Conservation (phyloP, 1,284 basidiomycete species). For the Microbotryum scabiosae region DNA sequence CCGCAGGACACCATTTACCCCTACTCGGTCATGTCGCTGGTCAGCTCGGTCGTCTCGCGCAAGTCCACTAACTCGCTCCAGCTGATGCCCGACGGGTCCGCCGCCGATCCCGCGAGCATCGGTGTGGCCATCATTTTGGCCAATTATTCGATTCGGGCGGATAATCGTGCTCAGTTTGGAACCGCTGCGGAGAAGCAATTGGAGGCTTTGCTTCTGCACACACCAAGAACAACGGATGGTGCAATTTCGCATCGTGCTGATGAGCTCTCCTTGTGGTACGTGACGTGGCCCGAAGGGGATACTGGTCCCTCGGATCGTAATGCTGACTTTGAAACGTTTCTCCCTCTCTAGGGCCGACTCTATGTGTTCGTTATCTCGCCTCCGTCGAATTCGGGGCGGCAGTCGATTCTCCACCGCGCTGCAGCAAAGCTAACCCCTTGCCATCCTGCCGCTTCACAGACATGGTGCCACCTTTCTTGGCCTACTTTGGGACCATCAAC, state of each 20-base stretch:
- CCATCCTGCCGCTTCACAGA: constrained; percentile 1
- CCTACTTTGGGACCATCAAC: constrained; percentile 70
- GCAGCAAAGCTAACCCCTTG: not conserved
- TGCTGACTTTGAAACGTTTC: not conserved
- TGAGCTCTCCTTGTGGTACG: constrained; percentile 42
- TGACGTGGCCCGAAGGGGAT: constrained; percentile 6
- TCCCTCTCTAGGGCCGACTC: constrained; percentile 19
- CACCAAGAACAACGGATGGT: constrained; percentile 53
- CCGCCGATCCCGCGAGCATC: constrained; percentile 71
- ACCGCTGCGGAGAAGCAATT: constrained; percentile 23
- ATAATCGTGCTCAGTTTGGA: not conserved
- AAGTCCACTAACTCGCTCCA: constrained; percentile 6
- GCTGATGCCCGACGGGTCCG: constrained; percentile 50
- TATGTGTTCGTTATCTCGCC: constrained; percentile 38
- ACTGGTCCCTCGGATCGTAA: no score
- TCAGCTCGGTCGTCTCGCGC: constrained; percentile 8
- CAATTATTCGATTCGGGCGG: constrained; percentile 23
- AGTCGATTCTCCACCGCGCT: no score
- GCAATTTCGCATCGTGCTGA: constrained; percentile 68
- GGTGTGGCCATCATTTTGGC: constrained; percentile 71
- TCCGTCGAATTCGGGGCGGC: not conserved
- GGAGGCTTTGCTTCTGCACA: constrained; percentile 14
- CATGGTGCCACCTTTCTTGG: constrained; percentile 52
- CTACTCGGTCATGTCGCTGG: constrained; percentile 7
- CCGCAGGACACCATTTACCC: constrained; percentile 5